Conservation (phyloP, 495 filamentous ascomycete genomes). For the Lepraria neglecta region DNA sequence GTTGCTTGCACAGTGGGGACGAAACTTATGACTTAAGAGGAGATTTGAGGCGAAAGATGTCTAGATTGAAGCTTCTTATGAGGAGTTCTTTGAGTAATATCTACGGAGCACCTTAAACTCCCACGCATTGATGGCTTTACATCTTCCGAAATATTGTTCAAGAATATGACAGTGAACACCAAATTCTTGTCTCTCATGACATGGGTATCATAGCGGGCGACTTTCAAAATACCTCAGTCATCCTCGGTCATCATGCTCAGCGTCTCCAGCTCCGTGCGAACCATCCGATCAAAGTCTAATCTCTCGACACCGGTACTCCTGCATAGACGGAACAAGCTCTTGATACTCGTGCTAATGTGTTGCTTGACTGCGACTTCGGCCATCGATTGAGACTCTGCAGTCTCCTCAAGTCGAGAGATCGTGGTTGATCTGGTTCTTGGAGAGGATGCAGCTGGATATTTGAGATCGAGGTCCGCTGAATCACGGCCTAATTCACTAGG, state of each 20-base stretch:
- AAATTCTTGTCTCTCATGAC: background rate
- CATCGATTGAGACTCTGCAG: conserved; percentile 56
- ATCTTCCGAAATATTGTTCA: background rate
- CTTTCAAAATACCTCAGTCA: conserved; percentile 31
- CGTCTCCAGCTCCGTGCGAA: conserved; percentile 73
- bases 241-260: conserved; percentile 71
- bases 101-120: background rate
- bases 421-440: conserved; percentile 50
- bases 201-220: conserved; percentile 2
- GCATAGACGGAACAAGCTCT: conserved; percentile 79
- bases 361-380: conserved; percentile 79
- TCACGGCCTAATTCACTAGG: conserved; percentile 16
- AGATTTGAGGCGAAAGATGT: no score
- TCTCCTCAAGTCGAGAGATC: conserved; percentile 61
- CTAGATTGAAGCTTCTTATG: no score
- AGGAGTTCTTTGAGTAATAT: no score
- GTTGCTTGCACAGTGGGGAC: no score
- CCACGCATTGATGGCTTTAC: background rate
- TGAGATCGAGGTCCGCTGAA: conserved; percentile 27
- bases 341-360: conserved; percentile 80
- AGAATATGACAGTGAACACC: no score
- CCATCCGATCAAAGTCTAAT: conserved; percentile 73
- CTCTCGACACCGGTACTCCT: conserved; percentile 72
- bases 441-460: conserved; percentile 42
- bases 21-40: no score